Evolutionary conservation across 2,329 filamentous ascomycete genomes (phyloP).

Genomic region (Didymella glomerata): DNA sequence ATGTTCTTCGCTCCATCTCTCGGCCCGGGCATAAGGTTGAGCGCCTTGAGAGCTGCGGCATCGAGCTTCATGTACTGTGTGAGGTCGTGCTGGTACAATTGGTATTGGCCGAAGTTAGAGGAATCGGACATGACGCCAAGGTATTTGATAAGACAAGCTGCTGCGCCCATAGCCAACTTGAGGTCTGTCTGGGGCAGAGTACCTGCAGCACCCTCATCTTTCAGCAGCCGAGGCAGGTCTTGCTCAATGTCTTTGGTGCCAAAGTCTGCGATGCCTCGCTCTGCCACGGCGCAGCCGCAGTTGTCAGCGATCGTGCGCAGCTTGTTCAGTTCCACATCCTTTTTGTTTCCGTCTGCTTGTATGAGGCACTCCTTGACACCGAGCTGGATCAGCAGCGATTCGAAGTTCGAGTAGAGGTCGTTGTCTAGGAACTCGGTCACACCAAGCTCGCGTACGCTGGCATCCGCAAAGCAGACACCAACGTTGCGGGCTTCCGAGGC

Average conservation of each 20-base stretch:
- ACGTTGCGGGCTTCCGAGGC: constrained; percentile 84
- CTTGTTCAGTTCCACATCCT: constrained; percentile 88
- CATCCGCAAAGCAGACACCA: constrained; percentile 97
- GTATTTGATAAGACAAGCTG: constrained; percentile 93
- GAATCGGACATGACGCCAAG: constrained; percentile 87
- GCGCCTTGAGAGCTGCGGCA: constrained; percentile 87
- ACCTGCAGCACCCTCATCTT: constrained; percentile 81
- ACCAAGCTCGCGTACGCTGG: constrained; percentile 91
- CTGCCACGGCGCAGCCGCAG: constrained; percentile 88
- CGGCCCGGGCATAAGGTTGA: constrained; percentile 96
- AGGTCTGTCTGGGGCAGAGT: constrained; percentile 88
- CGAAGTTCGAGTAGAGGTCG: constrained; percentile 97
- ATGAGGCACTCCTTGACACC: constrained; percentile 93
- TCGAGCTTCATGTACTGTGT: constrained; percentile 99
- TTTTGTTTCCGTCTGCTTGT: constrained; percentile 78
- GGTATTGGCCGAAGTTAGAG: constrained; percentile 96
- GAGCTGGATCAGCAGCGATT: constrained; percentile 93
- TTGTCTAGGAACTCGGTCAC: constrained; percentile 99
- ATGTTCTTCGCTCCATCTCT: constrained; percentile 96
- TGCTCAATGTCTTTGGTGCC: constrained; percentile 93
- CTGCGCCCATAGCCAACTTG: constrained; percentile 95
- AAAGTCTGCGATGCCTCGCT: constrained; percentile 80
- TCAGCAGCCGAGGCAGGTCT: constrained; percentile 84
- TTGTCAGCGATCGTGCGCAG: constrained; percentile 88
- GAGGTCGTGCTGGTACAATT: constrained; percentile 95